These are phyloP conservation scores for Ceratopteris richardii DNA, from an alignment of 75 land plant genomes.

Conservation along the genomic window DNA sequence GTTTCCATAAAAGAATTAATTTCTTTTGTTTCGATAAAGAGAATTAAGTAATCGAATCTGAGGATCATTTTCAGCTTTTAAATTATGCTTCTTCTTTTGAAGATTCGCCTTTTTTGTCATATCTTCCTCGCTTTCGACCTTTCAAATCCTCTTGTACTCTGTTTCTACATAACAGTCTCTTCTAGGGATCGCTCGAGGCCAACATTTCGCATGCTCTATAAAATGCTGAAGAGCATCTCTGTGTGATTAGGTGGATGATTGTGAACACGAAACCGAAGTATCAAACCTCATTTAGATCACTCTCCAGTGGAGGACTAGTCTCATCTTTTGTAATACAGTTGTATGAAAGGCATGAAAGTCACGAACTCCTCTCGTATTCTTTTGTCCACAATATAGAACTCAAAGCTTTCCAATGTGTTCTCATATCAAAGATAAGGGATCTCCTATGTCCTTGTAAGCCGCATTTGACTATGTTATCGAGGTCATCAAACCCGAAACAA, in stretches of 20 bases:
- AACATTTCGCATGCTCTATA: slow-evolving; percentile 55
- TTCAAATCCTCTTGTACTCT: too few species aligned
- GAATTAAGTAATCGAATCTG: too few species aligned
- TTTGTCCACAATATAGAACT: slow-evolving; percentile 46
- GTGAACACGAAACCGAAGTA: slow-evolving; percentile 42
- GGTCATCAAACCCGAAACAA: too few species aligned
- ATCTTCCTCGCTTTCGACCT: too few species aligned
- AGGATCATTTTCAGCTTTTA: too few species aligned
- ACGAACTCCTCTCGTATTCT: slow-evolving; percentile 72
- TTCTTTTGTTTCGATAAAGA: too few species aligned
- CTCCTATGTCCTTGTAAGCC: slow-evolving; percentile 19
- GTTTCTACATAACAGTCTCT: too few species aligned
- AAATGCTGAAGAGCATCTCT: slow-evolving; percentile 56
- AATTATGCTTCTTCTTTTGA: too few species aligned
- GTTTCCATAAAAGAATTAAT: too few species aligned
- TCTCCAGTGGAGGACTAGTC: slow-evolving; percentile 55
- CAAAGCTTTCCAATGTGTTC: slow-evolving; percentile 56
- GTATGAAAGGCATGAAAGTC: slow-evolving; percentile 84
- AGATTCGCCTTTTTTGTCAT: too few species aligned
- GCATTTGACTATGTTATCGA: too few species aligned
- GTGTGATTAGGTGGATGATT: slow-evolving; percentile 64
- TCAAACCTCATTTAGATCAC: slow-evolving; percentile 56
- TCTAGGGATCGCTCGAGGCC: too few species aligned
- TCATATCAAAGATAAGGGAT: slow-evolving; percentile 79
- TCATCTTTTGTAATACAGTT: slow-evolving; percentile 90